A percentile compares a stretch with the other conserved stretches of the same genome.
Conservation (phyloP, 2,329 filamentous ascomycete species). For the Pseudogymnoascus sp. region DNA sequence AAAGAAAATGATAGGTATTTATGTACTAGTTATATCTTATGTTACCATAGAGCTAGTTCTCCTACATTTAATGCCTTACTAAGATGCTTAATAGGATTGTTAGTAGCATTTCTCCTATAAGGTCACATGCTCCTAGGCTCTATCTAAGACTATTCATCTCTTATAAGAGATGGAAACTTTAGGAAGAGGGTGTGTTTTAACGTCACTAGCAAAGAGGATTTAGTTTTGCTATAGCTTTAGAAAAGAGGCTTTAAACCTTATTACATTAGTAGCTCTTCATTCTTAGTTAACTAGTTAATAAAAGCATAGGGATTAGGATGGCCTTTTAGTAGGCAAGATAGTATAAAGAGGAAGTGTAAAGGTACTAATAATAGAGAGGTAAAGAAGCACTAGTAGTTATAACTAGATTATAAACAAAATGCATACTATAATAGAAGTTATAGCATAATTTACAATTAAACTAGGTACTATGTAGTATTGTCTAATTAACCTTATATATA, state of each 20-base stretch:
- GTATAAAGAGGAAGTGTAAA: constrained; percentile 16
- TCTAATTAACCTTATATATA: background rate
- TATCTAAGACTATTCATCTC: constrained; percentile 17
- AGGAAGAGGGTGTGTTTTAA: constrained; percentile 19
- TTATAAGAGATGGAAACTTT: constrained; percentile 18
- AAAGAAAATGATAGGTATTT: constrained; percentile 18
- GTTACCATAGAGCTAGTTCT: constrained; percentile 13
- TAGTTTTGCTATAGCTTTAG: constrained; percentile 14
- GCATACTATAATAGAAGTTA: background rate
- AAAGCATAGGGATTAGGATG: constrained; percentile 11
- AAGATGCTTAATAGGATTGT: constrained; percentile 14
- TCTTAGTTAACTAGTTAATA: constrained; percentile 15
- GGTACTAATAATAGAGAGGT: constrained; percentile 11
- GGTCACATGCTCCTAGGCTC: constrained; percentile 15
- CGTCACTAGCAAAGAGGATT: constrained; percentile 13
- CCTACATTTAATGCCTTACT: constrained; percentile 17
- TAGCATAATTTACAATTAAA: background rate
- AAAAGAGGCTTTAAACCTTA: constrained; percentile 13
- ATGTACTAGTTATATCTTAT: constrained; percentile 20
- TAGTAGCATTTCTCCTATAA: constrained; percentile 18
- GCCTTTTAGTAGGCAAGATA: constrained; percentile 14
- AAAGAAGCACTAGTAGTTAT: constrained; percentile 14
- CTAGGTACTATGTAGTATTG: background rate
- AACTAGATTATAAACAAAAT: background rate
- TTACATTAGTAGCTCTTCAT: constrained; percentile 14